These are phyloP conservation scores for Pilasporangium apinafurcum DNA, from an alignment of 352 stramenopile species.

Conservation along the genomic window DNA sequence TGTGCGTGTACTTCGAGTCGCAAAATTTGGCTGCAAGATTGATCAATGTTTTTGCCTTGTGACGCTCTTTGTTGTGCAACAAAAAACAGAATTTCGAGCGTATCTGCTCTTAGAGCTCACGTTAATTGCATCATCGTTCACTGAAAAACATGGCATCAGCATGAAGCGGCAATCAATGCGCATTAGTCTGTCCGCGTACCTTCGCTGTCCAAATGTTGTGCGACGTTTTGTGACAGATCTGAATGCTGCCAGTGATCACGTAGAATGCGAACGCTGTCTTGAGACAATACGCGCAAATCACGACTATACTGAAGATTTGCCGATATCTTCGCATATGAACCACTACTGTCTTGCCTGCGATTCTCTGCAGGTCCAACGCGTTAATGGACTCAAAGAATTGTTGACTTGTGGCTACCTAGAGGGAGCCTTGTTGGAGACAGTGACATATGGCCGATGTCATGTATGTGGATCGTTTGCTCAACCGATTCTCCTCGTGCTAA, in stretches of 20 bases:
- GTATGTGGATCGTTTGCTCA: slow-evolving; percentile 5
- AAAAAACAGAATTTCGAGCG: slow-evolving; percentile 51
- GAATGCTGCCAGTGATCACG: background rate
- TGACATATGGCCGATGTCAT: slow-evolving; percentile 18
- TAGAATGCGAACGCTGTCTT: slow-evolving; percentile 1
- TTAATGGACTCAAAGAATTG: slow-evolving; percentile 1
- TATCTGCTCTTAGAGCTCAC: slow-evolving; percentile 41
- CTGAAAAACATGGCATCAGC: background rate
- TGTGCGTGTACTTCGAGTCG: slow-evolving; percentile 34
- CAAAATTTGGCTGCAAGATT: slow-evolving; percentile 33
- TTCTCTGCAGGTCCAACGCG: slow-evolving; percentile 2
- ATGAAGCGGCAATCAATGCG: slow-evolving; percentile 23
- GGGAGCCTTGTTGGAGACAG: too few species aligned
- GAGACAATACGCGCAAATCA: background rate
- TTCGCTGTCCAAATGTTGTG: slow-evolving; percentile 21
- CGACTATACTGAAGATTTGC: background rate
- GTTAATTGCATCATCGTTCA: slow-evolving; percentile 7
- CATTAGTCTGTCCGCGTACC: slow-evolving; percentile 34
- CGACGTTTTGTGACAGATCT: background rate
- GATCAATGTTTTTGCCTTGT: slow-evolving; percentile 27
- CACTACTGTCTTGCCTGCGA: slow-evolving; percentile 1
- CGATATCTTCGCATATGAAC: too few species aligned
- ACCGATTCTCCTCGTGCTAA: slow-evolving; percentile 16
- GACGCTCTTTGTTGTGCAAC: slow-evolving; percentile 38
- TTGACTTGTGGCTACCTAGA: too few species aligned